Evolutionary conservation across 1,284 basidiomycete genomes (phyloP).

Genomic region (Bondarzewia mesenterica): DNA sequence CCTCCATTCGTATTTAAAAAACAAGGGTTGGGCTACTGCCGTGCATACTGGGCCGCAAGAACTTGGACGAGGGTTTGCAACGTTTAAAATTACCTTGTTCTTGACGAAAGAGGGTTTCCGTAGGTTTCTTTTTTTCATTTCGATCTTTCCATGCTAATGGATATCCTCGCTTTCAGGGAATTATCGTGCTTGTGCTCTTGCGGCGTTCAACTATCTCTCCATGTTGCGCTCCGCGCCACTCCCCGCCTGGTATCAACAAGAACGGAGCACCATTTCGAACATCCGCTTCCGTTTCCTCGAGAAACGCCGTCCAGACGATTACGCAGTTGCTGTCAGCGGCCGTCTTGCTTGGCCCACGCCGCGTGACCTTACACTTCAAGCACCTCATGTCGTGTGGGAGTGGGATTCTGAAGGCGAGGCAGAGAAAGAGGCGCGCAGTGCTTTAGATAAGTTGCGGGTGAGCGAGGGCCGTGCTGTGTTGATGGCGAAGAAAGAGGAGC

Average conservation of each 20-base stretch:
- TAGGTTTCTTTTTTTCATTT: slow-evolving; percentile 30
- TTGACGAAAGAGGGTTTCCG: slow-evolving; percentile 85
- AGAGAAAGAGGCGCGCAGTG: slow-evolving; percentile 60
- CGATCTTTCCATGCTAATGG: not conserved
- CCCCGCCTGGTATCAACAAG: slow-evolving; percentile 70
- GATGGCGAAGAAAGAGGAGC: slow-evolving; percentile 68
- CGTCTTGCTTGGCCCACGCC: slow-evolving; percentile 78
- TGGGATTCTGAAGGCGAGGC: slow-evolving; percentile 60
- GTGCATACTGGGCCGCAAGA: slow-evolving; percentile 71
- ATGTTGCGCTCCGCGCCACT: slow-evolving; percentile 70
- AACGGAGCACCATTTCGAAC: slow-evolving; percentile 67
- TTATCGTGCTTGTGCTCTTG: slow-evolving; percentile 67
- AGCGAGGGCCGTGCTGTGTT: slow-evolving; percentile 67
- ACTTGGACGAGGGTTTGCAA: slow-evolving; percentile 77
- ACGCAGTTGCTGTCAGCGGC: slow-evolving; percentile 74
- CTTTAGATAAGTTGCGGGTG: slow-evolving; percentile 54
- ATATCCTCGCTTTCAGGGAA: slow-evolving; percentile 37
- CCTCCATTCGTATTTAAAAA: slow-evolving; percentile 86
- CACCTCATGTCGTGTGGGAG: slow-evolving; percentile 67
- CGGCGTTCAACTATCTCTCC: slow-evolving; percentile 83
- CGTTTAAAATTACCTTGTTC: slow-evolving; percentile 81
- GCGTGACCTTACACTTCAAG: slow-evolving; percentile 72
- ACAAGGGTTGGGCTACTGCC: slow-evolving; percentile 84
- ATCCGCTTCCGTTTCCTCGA: slow-evolving; percentile 89
- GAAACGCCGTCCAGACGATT: slow-evolving; percentile 73